Evolutionary conservation across 495 filamentous ascomycete species (phyloP).

Genomic region (Penicillium tannophilum): DNA sequence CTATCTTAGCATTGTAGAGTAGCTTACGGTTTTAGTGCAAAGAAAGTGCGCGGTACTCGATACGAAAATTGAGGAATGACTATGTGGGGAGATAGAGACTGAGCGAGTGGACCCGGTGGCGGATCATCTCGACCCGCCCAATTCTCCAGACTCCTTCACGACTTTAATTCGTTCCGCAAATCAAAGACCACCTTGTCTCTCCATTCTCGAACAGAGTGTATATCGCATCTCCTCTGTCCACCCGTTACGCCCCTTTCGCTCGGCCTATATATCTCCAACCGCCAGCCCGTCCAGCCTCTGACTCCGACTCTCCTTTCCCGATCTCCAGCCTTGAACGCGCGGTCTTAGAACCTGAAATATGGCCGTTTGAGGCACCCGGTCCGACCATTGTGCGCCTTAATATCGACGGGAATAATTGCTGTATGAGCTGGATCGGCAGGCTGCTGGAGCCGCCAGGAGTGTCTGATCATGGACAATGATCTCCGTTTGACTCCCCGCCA

Average conservation of each 20-base stretch:
- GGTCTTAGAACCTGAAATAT: conserved; percentile 12
- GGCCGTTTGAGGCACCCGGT: conserved; percentile 16
- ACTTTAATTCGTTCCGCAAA: conserved; percentile 9
- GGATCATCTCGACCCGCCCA: conserved; percentile 29
- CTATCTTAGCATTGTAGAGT: neutral
- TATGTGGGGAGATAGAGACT: neutral
- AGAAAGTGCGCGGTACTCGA: neutral
- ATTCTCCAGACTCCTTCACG: conserved; percentile 18
- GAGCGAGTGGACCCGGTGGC: conserved; percentile 8
- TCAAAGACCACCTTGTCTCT: neutral
- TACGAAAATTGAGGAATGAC: neutral
- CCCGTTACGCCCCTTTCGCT: neutral
- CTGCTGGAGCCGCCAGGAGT: conserved; percentile 23
- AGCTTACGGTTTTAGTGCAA: too few relatives aligned
- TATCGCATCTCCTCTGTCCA: neutral
- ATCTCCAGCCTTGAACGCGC: conserved; percentile 1
- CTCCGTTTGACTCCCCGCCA: conserved; percentile 47
- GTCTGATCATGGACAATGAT: conserved; percentile 42
- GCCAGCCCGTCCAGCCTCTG: neutral
- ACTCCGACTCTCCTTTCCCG: neutral
- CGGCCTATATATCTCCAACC: neutral
- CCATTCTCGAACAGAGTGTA: neutral
- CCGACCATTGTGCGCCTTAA: neutral
- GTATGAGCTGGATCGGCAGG: conserved; percentile 28
- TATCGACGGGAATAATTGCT: conserved; percentile 15